Evolutionary conservation across 805 yeast genomes (phyloP).

Genomic region (Wickerhamomyces rabaulensis): DNA sequence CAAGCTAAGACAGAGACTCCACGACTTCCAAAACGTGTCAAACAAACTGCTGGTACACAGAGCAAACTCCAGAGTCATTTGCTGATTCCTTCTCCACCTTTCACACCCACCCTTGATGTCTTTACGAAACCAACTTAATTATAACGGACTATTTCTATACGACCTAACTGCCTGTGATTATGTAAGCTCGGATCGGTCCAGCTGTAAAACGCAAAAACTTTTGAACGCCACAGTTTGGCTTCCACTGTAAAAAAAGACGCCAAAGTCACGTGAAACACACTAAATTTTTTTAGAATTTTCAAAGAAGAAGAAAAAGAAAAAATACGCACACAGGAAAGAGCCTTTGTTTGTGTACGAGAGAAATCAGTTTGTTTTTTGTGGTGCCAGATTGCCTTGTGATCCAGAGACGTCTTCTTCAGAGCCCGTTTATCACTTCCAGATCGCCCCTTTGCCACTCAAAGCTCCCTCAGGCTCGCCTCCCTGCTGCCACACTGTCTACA

Average conservation of each 20-base stretch:
- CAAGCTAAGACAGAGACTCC: conserved; percentile 14
- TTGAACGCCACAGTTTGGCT: not conserved
- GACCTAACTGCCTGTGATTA: too few relatives aligned
- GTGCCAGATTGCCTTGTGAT: too few relatives aligned
- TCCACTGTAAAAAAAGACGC: not conserved
- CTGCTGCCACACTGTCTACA: too few relatives aligned
- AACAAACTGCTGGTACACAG: not conserved
- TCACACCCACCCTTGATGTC: not conserved
- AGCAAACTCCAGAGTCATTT: not conserved
- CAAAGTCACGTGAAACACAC: not conserved
- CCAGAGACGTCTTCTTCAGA: too few relatives aligned
- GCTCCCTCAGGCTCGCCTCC: too few relatives aligned
- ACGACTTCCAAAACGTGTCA: not conserved
- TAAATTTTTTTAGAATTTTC: not conserved
- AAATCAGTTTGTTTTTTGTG: too few relatives aligned
- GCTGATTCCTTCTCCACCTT: not conserved
- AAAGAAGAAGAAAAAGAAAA: not conserved
- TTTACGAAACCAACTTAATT: not conserved
- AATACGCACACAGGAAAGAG: too few relatives aligned
- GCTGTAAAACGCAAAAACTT: too few relatives aligned
- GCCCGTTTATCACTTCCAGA: not conserved
- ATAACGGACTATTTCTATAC: not conserved
- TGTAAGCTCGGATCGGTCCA: too few relatives aligned
- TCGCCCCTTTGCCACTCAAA: too few relatives aligned
- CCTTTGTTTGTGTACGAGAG: too few relatives aligned